Base-by-base conservation (phyloP, 768 basidiomycete genomes). In the Boletus sp. region DNA sequence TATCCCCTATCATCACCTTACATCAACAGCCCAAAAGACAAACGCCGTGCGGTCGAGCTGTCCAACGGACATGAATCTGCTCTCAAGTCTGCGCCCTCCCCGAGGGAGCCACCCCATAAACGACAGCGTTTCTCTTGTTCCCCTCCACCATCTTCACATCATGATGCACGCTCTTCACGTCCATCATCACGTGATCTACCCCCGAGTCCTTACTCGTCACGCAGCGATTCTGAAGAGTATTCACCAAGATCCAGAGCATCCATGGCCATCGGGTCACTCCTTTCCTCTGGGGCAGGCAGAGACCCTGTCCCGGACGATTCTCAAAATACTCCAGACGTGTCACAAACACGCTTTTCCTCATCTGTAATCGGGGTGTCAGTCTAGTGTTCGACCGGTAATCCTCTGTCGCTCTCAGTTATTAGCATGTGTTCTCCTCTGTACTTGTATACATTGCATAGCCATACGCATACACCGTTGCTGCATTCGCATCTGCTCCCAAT, bases 181-280 rank as follows among this genome's bases (percentile, higher is more conserved):
- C 75, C 56, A 51, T 61, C 54, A 35, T 79, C 62, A 74, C 77
- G 65, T 61, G 78, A 85, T 58, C 75, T 85, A 13, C 85, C 87
- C 2, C 86, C 85, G 4, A 89, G 87, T 7, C 87, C 89, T 1
- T 87, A 87, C 25, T 86, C 87, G 15, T 82, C 85, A 14, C 79
- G 82, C 35, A 85, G 85, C 54, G 81, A 83, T 53, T 84, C 85
- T 15, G 81, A 81, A 46, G 83, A 83, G 57, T 85, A 81, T 61
- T 89, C 87, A 1, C 87, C 87, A 41, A 80, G 84, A 45, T 83
- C 87, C 50, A 77, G 84, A 52, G 82, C 81, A 15, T 84, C 85
- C 35, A 91, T 91, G 89, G 83, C 87, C 41, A 90, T 92, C 61
- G 88, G 85, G 27, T 87, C 87, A 1, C 71, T 92, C 30, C 77